A percentile compares a stretch with the other conserved stretches of the same genome.
Evolutionary conservation across 208 protist genomes (phyloP).

Genomic region (Blastocrithidia nonstop): DNA sequence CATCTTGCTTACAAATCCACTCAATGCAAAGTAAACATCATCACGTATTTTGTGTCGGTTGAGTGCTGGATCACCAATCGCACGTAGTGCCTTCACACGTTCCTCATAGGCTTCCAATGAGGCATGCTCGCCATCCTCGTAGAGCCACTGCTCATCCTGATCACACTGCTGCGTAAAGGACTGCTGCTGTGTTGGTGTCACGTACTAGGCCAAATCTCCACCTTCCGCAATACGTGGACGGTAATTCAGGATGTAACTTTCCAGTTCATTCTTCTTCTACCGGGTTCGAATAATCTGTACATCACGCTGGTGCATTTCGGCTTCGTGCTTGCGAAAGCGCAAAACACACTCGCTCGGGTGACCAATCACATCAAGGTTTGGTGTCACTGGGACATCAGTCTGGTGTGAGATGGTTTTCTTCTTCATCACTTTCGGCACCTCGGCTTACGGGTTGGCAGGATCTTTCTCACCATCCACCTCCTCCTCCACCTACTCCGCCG

Average conservation of each 20-base stretch:
- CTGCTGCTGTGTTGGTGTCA: slow-evolving; percentile 19
- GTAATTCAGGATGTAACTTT: slow-evolving; percentile 84
- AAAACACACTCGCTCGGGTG: slow-evolving; percentile 25
- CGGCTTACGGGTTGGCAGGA: slow-evolving; percentile 1
- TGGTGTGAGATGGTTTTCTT: slow-evolving; percentile 13
- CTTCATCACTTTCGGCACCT: slow-evolving; percentile 7
- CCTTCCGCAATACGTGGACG: slow-evolving; percentile 41
- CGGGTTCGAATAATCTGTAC: slow-evolving; percentile 33
- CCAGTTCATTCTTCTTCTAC: slow-evolving; percentile 84
- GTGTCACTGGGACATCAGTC: slow-evolving; percentile 32
- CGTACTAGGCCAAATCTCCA: slow-evolving; percentile 53
- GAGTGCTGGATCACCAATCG: slow-evolving; percentile 63
- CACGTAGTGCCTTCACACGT: slow-evolving; percentile 53
- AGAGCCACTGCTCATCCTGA: slow-evolving; percentile 77
- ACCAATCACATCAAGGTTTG: slow-evolving; percentile 37
- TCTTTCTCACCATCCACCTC: slow-evolving; percentile 1
- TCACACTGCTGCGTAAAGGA: slow-evolving; percentile 50
- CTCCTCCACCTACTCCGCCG: slow-evolving; percentile 16
- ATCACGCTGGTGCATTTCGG: slow-evolving; percentile 68
- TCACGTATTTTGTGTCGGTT: slow-evolving; percentile 34
- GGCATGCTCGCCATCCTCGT: slow-evolving; percentile 72
- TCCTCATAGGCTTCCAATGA: slow-evolving; percentile 47
- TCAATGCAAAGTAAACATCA: slow-evolving; percentile 43
- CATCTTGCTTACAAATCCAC: slow-evolving; percentile 22
- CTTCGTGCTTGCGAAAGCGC: slow-evolving; percentile 41